A percentile compares a stretch with the other conserved stretches of the same genome.
phyloP scores from a whole-genome alignment of 2,329 filamentous ascomycete species.

The Knufia petricola region DNA sequence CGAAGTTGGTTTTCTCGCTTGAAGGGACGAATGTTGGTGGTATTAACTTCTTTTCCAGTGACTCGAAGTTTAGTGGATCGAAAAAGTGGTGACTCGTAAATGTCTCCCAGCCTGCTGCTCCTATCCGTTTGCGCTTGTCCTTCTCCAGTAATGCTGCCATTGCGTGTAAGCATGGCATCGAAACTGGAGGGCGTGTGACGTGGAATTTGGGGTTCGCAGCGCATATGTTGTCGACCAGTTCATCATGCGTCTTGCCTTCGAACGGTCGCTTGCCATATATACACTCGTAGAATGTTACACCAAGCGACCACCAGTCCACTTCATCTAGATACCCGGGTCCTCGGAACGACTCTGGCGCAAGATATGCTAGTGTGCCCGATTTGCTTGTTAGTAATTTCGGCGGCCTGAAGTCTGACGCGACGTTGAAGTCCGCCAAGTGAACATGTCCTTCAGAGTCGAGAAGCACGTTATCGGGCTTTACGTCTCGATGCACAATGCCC shows the following conservation, averaged over 20 bases:
- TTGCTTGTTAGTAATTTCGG: conserved; percentile 83
- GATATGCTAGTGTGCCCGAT: conserved; percentile 89
- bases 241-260: conserved; percentile 76
- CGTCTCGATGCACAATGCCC: conserved; percentile 80
- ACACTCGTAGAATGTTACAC: conserved; percentile 98
- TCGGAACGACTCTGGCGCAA: conserved; percentile 89
- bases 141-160: conserved; percentile 75
- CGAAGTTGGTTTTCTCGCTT: conserved; percentile 97
- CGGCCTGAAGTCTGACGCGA: conserved; percentile 83
- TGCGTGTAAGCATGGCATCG: conserved; percentile 77
- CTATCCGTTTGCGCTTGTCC: conserved; percentile 71
- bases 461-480: conserved; percentile 87
- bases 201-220: conserved; percentile 77
- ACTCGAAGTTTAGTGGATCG: conserved; percentile 69
- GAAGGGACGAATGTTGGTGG: conserved; percentile 88
- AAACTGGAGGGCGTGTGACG: conserved; percentile 85
- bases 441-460: conserved; percentile 86
- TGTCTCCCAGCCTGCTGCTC: conserved; percentile 68
- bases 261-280: conserved; percentile 99
- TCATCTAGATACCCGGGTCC: conserved; percentile 81
- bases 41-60: conserved; percentile 75
- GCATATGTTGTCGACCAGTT: conserved; percentile 68
- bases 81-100: conserved; percentile 90
- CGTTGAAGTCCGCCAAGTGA: conserved; percentile 97
- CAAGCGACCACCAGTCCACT: conserved; percentile 97